Percentiles rank a stretch among this genome's conserved stretches.
Evolutionary conservation across 352 stramenopile species (phyloP).

Genomic region (Phytophthora foliorum): DNA sequence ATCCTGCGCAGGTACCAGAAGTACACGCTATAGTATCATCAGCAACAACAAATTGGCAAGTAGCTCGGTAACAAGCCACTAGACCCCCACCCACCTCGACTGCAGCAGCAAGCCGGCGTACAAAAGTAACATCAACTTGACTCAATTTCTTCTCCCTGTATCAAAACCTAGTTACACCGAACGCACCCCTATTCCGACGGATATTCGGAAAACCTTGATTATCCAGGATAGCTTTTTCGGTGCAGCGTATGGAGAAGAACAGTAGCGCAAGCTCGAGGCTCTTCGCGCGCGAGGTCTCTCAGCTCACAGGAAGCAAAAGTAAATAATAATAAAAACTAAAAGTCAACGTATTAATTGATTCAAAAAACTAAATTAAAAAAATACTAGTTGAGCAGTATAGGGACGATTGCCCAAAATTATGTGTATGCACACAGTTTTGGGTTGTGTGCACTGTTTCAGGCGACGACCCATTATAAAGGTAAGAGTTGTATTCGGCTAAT

Average conservation of each 20-base stretch:
- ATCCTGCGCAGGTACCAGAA: conserved; percentile 43
- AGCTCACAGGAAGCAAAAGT: no score
- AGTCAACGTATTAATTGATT: no score
- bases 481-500: no score
- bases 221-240: conserved; percentile 32
- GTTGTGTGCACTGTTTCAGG: no score
- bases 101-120: conserved; percentile 8
- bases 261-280: no score
- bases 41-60: neutral
- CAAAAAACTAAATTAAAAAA: no score
- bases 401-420: no score
- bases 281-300: no score
- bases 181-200: conserved; percentile 20
- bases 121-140: neutral
- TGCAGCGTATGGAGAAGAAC: conserved; percentile 29
- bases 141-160: neutral
- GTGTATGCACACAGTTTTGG: no score
- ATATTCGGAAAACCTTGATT: neutral
- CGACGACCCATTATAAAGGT: no score
- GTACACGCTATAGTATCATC: conserved; percentile 40
- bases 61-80: neutral
- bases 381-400: no score
- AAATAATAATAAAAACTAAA: no score
- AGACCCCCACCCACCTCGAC: conserved; percentile 17
- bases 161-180: neutral